Evolutionary conservation across 2,329 filamentous ascomycete species (phyloP), one percentile per base, ranked within the genome.

Genomic region (Lachnellula occidentalis): DNA sequence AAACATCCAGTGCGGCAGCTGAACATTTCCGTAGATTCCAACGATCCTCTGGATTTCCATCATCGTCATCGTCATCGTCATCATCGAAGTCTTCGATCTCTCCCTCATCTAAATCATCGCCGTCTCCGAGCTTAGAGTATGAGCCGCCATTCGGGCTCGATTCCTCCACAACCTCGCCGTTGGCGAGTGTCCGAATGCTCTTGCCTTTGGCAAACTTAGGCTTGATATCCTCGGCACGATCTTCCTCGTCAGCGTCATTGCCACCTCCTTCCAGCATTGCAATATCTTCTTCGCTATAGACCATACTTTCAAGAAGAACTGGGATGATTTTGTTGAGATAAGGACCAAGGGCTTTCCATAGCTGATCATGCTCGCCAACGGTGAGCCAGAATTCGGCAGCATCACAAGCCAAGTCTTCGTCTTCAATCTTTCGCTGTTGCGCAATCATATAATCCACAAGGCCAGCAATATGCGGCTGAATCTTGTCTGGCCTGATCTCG

Each of bases 1-100:
- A 92, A 12, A 96, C 90, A 69, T 99, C 94, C 41, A 99, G 78
- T 8, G 94, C 92, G 12, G 94, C 94, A 7, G 94, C 94, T 37
- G 94, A 97, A 75, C 94, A 97, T 74, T 99, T 99, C 59, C 94
- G 85, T 51, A 99, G 77, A 52, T 92, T 97, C 94, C 94, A 99
- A 64, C 85, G 83, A 69, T 95, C 90, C 70, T 97, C 94, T 0
- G 90, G 90, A 63, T 92, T 90, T 48, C 80, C 81, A 59, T 90
- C 82, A 57, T 90, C 90, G 46, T 91, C 90, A 57, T 90, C 90
- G 46, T 91, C 90, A 47, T 88, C 88, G 52, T 85, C 88, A 53
- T 85, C 81, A 31, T 78, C 77, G 37, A 86, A 76, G n/a, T 85
- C 83, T 37, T 86, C 88, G 43, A 96, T 84, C 70, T 96, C 92